Evolutionary conservation across 83 land plant genomes (phyloP), one percentile per base, ranked within the genome.

Genomic region (Picea abies): DNA sequence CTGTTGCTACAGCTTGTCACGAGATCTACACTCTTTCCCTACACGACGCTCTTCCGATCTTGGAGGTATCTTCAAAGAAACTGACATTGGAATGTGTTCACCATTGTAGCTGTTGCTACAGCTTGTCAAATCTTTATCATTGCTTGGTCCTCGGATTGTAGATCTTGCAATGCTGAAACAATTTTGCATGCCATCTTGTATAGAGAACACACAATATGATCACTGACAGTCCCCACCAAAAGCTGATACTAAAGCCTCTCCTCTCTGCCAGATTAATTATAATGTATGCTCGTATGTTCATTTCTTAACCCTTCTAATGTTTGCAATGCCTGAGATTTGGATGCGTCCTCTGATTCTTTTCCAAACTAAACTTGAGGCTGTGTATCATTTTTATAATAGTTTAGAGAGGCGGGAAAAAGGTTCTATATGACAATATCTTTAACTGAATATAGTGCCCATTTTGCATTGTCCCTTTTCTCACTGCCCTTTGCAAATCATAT

Each of bases 81-180:
- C 19, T 6, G 25, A n/a, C 76, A 72, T 49, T 9, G 76, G 3
- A 1, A 49, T 44, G 14, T 22, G 10, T 72, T 72, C 35, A n/a
- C 32, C 8, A 7, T 69, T n/a, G 5, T 15, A 29, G 17, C 37
- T 67, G 71, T 15, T 19, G 17, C 20, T 37, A 12, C 0, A 16
- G 71, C 19, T 20, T 72, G 47, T n/a, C 49, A 3, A 39, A n/a
- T 73, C 56, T 44, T 17, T n/a, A 20, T 73, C 5, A n/a, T 10
- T 35, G 25, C 19, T 72, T 41, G 76, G 23, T 20, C 47, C 56
- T 72, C 44, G 2, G 11, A 12, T 44, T 41, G 35, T 71, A 17
- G n/a, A 35, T 73, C 77, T 73, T 73, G 56, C 77, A 73, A 22
- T 10, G 11, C 77, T 73, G 22, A 73, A 22, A 73, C 22, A n/a